Percentiles rank a stretch among this genome's conserved stretches.
These are phyloP conservation scores for Podochytrium sp. DNA, from an alignment of 192 early-diverging fungal species.

Conservation along the genomic window DNA sequence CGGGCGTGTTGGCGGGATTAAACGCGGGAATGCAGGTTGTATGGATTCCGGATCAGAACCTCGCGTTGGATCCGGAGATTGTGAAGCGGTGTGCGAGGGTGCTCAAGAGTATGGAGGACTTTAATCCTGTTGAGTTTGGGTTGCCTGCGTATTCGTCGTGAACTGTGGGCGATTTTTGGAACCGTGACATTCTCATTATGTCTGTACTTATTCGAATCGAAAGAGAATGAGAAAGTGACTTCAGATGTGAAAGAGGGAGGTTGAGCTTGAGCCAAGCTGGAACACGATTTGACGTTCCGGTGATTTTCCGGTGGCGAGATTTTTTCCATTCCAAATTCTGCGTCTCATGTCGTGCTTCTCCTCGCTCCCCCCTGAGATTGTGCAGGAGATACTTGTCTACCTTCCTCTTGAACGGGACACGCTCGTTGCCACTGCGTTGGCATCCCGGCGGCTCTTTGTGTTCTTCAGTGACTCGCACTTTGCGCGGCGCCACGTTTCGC, in stretches of 20 bases:
- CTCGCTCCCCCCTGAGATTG: not conserved
- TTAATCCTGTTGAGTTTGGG: slow-evolving; percentile 48
- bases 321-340: no score
- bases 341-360: no score
- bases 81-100: slow-evolving; percentile 13
- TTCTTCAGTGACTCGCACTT: not conserved
- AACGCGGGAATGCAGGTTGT: slow-evolving; percentile 81
- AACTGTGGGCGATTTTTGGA: no score
- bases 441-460: not conserved
- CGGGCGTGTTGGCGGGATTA: slow-evolving; percentile 81
- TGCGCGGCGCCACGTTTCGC: not conserved
- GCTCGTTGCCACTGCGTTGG: not conserved
- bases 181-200: no score
- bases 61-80: slow-evolving; percentile 19
- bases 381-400: not conserved
- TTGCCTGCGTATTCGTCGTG: no score
- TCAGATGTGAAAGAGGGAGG: no score
- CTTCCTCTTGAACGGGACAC: not conserved
- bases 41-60: slow-evolving; percentile 84
- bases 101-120: slow-evolving; percentile 41
- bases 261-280: no score
- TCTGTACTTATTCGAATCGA: no score
- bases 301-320: no score
- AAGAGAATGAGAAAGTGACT: not conserved
- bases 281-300: no score